phyloP scores from a whole-genome alignment of 306 rosid genomes.

The Lotus japonicus region DNA sequence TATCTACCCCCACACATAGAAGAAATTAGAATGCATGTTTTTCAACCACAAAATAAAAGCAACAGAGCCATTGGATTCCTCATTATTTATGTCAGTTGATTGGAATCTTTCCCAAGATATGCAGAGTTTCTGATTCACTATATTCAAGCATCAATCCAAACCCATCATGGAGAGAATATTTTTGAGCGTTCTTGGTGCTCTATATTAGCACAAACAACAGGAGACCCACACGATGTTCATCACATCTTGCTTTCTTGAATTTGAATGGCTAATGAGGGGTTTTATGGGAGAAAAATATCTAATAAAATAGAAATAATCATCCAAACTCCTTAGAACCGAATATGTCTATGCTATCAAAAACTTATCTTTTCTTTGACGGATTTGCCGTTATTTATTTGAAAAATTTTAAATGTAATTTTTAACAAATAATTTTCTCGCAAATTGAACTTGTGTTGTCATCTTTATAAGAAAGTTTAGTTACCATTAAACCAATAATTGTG shows the following conservation, averaged over 20 bases:
- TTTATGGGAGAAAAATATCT: background rate
- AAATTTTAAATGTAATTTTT: too few relatives aligned
- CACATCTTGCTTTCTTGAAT: constrained; percentile 6
- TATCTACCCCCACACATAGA: background rate
- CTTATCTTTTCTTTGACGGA: too few relatives aligned
- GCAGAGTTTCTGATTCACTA: constrained; percentile 9
- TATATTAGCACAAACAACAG: background rate
- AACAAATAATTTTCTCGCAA: too few relatives aligned
- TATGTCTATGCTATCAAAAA: too few relatives aligned
- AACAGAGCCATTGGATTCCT: constrained; percentile 24
- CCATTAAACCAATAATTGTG: too few relatives aligned
- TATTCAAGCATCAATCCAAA: constrained; percentile 22
- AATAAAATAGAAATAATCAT: too few relatives aligned
- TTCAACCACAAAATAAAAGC: constrained; percentile 17
- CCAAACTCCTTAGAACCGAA: too few relatives aligned
- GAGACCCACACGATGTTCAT: background rate
- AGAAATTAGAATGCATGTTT: background rate
- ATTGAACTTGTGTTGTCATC: too few relatives aligned
- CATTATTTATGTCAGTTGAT: constrained; percentile 19
- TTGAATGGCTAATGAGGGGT: background rate
- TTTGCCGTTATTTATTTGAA: too few relatives aligned
- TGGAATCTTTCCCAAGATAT: constrained; percentile 18
- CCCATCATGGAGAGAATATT: background rate
- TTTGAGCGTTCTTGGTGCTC: background rate
- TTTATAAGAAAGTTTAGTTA: too few relatives aligned